Percentiles rank a stretch among this genome's conserved stretches.
These are phyloP conservation scores for Pyricularia pennisetigena DNA, from an alignment of 2,329 filamentous ascomycete species.

Conservation along the genomic window DNA sequence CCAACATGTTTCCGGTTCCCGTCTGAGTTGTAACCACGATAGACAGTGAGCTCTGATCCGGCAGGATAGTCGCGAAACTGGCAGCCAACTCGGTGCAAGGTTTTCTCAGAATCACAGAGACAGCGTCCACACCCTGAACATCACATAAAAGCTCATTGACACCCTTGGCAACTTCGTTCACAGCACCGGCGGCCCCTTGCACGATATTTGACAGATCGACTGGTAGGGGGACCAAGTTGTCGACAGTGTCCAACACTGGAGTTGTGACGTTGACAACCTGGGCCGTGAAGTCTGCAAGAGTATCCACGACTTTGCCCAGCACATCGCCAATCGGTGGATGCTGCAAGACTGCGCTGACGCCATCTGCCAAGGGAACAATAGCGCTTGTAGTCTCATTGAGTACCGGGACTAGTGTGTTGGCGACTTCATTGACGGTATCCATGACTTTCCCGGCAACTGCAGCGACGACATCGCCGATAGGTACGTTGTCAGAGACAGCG, in stretches of 20 bases:
- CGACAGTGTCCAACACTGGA: background rate
- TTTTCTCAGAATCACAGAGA: background rate
- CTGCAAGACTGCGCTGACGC: background rate
- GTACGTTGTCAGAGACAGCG: background rate
- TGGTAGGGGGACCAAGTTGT: background rate
- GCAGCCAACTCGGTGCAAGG: conserved; percentile 4
- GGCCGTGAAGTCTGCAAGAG: background rate
- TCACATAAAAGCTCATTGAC: conserved; percentile 5
- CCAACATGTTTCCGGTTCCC: background rate
- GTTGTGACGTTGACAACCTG: background rate
- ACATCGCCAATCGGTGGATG: background rate
- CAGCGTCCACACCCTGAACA: background rate
- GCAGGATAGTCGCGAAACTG: background rate
- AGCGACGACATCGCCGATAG: background rate
- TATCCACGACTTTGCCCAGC: background rate
- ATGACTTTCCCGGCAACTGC: conserved; percentile 2
- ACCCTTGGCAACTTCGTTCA: conserved; percentile 3
- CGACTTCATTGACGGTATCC: background rate
- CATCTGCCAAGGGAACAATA: conserved; percentile 1
- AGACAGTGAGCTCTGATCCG: background rate
- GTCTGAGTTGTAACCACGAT: background rate
- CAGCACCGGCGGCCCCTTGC: background rate
- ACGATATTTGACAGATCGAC: background rate
- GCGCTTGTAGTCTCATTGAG: background rate
- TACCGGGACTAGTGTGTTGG: background rate